Base-by-base conservation (phyloP, 345 rosid species). In the Sapria himalayana region DNA sequence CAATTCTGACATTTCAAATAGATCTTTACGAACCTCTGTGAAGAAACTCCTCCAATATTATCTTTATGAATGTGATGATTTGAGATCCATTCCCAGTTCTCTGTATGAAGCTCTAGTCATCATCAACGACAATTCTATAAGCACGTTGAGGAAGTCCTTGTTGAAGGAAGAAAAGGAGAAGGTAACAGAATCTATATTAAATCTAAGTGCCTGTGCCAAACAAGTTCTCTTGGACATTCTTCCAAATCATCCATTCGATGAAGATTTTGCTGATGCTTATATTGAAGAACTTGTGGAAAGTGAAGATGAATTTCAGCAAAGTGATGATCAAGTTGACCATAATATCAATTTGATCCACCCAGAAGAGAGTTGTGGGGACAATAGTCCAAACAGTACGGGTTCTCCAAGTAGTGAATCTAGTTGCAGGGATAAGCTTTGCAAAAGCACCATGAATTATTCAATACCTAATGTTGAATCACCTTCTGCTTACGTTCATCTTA, bases 141-240 rank as follows among this genome's bases (percentile, higher is more conserved):
- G 46, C 43, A 23, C 51, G 23, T 56, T 60, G 1, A 49, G 21
- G 18, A 45, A 51, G 42, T 25, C 49, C 49, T 64, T 34, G 42
- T 56, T 55, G 9, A 55, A 48, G 58, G 74, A 72, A 43, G 69
- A 63, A 22, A 41, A 68, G 37, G 71, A 73, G 48, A 67, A 66
- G 53, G 94, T 81, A 57, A 56, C 67, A 2, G 97, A 78, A 43
- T 70, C 78, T 46, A 56, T 76, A 42, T 50, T 86, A 46, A 60
- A 39, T 55, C 65, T 76, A 45, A 81, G 94, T 76, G 89, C 92
- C 57, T 62, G 66, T 52, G 57, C 56, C 48, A 86, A 70, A 69
- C 78, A 76, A 54, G 41, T 59, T 46, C 33, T 69, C 36, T 72
- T 66, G 75, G 76, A 76, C 61, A 55, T 57, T 50, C 59, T 64